Conservation (phyloP, 2,329 filamentous ascomycete genomes). For the Diaporthe citri region DNA sequence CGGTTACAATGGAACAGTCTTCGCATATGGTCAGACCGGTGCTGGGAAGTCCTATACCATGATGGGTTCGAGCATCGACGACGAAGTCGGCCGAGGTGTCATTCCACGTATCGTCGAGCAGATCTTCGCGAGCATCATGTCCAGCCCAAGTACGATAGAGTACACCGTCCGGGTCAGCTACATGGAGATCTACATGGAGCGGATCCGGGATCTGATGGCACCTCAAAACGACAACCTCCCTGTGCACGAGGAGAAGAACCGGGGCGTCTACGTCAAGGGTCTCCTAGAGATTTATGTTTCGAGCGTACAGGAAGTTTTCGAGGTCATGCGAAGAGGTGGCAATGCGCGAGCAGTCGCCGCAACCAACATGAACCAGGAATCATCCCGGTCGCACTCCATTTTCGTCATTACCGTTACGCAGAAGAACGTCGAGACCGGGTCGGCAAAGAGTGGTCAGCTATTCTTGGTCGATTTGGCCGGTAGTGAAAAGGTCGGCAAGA, state of each 20-base stretch:
- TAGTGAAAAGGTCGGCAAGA: constrained; percentile 99
- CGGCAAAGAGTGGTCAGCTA: constrained; percentile 94
- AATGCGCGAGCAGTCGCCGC: constrained; percentile 90
- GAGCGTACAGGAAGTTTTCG: constrained; percentile 94
- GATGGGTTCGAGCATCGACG: constrained; percentile 96
- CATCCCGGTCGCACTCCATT: constrained; percentile 97
- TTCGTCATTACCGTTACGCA: constrained; percentile 97
- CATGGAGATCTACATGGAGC: constrained; percentile 99
- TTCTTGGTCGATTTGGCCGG: constrained; percentile 98
- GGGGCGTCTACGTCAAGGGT: constrained; percentile 96
- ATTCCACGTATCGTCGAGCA: constrained; percentile 98
- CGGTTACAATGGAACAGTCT: constrained; percentile 99
- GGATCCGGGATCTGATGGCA: constrained; percentile 91
- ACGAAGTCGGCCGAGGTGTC: constrained; percentile 88
- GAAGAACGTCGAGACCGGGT: constrained; percentile 97
- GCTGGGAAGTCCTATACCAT: constrained; percentile 99
- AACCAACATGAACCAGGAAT: constrained; percentile 99
- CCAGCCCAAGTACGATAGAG: constrained; percentile 92
- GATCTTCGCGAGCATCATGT: constrained; percentile 95
- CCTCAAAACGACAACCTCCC: constrained; percentile 97
- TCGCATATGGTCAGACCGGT: constrained; percentile 98
- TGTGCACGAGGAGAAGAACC: constrained; percentile 97
- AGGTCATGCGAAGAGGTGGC: constrained; percentile 95
- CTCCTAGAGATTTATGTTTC: constrained; percentile 95
- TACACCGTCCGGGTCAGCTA: constrained; percentile 99